Evolutionary conservation across 2,329 filamentous ascomycete species (phyloP).

Genomic region (Xenoacremonium recifei): DNA sequence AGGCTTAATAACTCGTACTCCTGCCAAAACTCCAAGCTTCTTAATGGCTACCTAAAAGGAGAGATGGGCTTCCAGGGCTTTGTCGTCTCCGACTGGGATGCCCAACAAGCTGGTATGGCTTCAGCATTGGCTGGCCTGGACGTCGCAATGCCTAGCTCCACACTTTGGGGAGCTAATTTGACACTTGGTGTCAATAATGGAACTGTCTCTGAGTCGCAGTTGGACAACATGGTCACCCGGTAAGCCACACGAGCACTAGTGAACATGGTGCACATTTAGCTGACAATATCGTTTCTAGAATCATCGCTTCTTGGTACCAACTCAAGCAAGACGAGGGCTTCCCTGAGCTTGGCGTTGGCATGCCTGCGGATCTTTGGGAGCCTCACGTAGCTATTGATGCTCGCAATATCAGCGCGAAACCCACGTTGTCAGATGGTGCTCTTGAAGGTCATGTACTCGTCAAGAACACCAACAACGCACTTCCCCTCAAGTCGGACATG

Average conservation of each 20-base stretch:
- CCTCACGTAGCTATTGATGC: not conserved
- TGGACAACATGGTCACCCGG: slow-evolving; percentile 41
- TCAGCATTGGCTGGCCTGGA: slow-evolving; percentile 47
- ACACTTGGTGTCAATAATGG: slow-evolving; percentile 48
- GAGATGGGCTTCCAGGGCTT: slow-evolving; percentile 50
- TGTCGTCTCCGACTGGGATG: slow-evolving; percentile 44
- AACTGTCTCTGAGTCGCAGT: slow-evolving; percentile 36
- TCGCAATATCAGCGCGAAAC: not conserved
- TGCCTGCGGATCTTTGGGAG: not conserved
- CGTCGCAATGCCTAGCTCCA: slow-evolving; percentile 53
- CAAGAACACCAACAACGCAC: slow-evolving; percentile 57
- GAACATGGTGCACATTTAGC: slow-evolving; percentile 61
- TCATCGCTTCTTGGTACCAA: slow-evolving; percentile 51
- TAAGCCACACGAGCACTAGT: too few species aligned
- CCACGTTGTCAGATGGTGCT: slow-evolving; percentile 32
- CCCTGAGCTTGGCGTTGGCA: slow-evolving; percentile 42
- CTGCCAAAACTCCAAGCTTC: slow-evolving; percentile 47
- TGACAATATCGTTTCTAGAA: slow-evolving; percentile 64
- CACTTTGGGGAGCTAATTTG: slow-evolving; percentile 31
- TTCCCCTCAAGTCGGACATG: slow-evolving; percentile 60
- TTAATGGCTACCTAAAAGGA: slow-evolving; percentile 49
- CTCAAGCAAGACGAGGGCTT: slow-evolving; percentile 48
- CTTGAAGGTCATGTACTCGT: slow-evolving; percentile 63
- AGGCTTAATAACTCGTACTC: slow-evolving; percentile 47
- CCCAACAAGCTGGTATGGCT: slow-evolving; percentile 39